Evolutionary conservation across 345 rosid genomes (phyloP).

Genomic region (Eucalyptus guilfoylei): DNA sequence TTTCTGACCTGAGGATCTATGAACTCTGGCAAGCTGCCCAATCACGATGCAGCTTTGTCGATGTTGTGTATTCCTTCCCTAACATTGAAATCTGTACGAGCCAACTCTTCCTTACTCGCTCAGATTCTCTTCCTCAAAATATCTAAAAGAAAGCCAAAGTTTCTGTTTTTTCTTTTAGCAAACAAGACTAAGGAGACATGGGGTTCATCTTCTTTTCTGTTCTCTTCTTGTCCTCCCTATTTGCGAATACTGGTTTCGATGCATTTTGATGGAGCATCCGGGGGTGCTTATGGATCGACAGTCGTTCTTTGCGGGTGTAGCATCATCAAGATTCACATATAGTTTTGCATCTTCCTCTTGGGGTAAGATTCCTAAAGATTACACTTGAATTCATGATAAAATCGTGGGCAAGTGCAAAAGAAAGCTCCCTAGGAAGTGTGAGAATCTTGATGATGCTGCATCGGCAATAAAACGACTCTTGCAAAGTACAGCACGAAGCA

Average conservation of each 20-base stretch:
- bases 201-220: background rate
- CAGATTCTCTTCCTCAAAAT: background rate
- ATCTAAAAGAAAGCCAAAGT: background rate
- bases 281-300: background rate
- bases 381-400: background rate
- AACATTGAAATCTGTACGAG: background rate
- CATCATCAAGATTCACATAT: conserved; percentile 98
- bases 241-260: background rate
- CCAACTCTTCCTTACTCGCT: background rate
- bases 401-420: background rate
- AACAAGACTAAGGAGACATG: background rate
- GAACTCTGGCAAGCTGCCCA: background rate
- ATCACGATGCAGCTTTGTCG: background rate
- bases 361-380: background rate
- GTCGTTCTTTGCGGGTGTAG: conserved; percentile 76
- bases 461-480: conserved; percentile 44
- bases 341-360: conserved; percentile 1
- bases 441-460: conserved; percentile 99
- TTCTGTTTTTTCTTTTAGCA: background rate
- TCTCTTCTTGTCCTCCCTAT: background rate
- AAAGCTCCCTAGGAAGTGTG: conserved; percentile 22
- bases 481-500: background rate
- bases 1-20: background rate
- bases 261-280: conserved; percentile 1
- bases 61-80: background rate